Base-by-base conservation (phyloP, 768 basidiomycete genomes). In the Amanita pallidorosea region DNA sequence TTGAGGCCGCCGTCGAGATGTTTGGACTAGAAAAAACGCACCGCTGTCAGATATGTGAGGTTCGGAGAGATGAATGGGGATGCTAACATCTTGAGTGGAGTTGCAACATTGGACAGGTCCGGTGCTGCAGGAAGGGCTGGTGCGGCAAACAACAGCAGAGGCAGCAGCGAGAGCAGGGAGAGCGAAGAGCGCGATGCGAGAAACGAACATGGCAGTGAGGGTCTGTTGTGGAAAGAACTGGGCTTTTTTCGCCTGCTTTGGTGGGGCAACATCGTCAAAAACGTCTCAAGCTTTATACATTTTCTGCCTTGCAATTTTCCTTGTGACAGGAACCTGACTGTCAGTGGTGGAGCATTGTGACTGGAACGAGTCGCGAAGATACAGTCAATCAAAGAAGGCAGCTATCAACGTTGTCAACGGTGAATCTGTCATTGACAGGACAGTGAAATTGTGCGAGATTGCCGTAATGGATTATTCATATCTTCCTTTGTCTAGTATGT, bases 141-240 rank as follows among this genome's bases (percentile, higher is more conserved):
- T 27, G 20, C 49, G 40, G 5, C 2, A 18, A 20, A 33, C 11
- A 18, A 47, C 3, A 13, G 48, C 37, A 17, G 25, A 20, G 15
- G 48, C 48, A 29, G 29, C 27, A 13, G 48, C 48, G 41, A 49
- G 17, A 33, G 38, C 48, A 7, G 48, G 48, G 38, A 49, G 48
- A 7, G 17, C 40, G 36, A 49, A 49, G 25, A 49, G 38, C 8
- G 38, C 48, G 12, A 41, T 20, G 18, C 25, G 48, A 41, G 48
- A 40, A 25, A 33, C 7, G 38, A n/a, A 13, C 48, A 49, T 49
- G 36, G 8, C 25, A 12, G 18, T 34, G 17, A 47, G 45, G 3
- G 13, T 33, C 20, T 15, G 22, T 9, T 46, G 45, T 27, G 11
- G 42, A 31, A 34, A 22, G 27, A 12, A 7, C 2, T 27, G 3